Evolutionary conservation across 192 early-diverging fungal species (phyloP).

Genomic region (Coemansia reversa): DNA sequence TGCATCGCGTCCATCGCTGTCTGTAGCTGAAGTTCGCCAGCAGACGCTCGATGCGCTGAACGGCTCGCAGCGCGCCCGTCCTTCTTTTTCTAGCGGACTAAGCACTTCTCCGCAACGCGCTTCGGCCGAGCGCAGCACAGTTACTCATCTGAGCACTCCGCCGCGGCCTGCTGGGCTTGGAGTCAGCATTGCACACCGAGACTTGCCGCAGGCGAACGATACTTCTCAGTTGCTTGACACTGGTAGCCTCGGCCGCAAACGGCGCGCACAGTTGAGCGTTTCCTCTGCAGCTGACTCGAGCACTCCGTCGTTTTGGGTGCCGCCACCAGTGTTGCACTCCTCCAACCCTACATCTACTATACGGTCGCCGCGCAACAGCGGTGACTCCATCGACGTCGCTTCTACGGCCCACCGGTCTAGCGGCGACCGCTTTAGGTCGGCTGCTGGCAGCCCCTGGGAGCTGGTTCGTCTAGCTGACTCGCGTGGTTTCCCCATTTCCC

Average conservation of each 20-base stretch:
- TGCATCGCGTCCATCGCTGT: slow-evolving; percentile 23
- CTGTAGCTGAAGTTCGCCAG: slow-evolving; percentile 43
- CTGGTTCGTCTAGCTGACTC: slow-evolving; percentile 30
- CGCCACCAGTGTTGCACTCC: slow-evolving; percentile 10
- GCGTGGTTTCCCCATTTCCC: slow-evolving; percentile 26
- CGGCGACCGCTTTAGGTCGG: slow-evolving; percentile 17
- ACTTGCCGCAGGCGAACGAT: not conserved
- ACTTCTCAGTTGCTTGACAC: not conserved
- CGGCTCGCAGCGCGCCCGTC: slow-evolving; percentile 17
- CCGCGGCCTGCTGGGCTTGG: not conserved
- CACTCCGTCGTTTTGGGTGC: slow-evolving; percentile 47
- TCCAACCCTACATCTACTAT: not conserved
- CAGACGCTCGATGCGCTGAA: slow-evolving; percentile 49
- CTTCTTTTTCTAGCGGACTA: not conserved
- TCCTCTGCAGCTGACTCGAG: slow-evolving; percentile 5
- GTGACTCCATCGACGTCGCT: slow-evolving; percentile 24
- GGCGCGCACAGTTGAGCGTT: slow-evolving; percentile 1
- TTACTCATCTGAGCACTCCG: not conserved
- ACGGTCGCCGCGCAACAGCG: slow-evolving; percentile 35
- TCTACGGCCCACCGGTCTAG: slow-evolving; percentile 10
- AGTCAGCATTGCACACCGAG: not conserved
- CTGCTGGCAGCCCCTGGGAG: slow-evolving; percentile 43
- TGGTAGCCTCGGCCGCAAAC: not conserved
- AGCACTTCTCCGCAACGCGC: not conserved
- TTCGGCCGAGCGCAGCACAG: not conserved